These are phyloP conservation scores for Saccharomyces hybrid DNA, from an alignment of 1,139 yeast species.

Conservation along the genomic window DNA sequence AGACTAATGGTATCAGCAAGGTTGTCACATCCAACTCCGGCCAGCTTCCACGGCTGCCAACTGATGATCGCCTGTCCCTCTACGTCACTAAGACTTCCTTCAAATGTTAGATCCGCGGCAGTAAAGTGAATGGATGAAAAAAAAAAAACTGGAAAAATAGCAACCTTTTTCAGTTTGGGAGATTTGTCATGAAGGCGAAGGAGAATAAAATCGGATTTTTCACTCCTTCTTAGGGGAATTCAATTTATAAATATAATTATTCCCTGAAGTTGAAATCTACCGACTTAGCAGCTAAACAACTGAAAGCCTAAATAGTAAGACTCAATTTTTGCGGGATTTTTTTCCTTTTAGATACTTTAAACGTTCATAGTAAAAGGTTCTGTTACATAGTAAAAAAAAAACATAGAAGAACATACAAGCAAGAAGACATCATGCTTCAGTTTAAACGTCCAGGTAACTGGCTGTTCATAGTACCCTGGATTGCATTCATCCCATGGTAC, in stretches of 20 bases:
- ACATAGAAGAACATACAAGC: not conserved
- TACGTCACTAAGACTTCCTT: not conserved
- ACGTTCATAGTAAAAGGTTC: not conserved
- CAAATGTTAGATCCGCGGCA: not conserved
- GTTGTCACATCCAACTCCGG: not conserved
- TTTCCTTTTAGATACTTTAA: not conserved
- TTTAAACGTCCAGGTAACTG: slow-evolving; percentile 29
- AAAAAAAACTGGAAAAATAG: not conserved
- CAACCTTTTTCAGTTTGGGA: not conserved
- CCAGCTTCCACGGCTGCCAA: not conserved
- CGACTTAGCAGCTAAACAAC: not conserved
- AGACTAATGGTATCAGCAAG: not conserved
- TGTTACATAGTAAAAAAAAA: not conserved
- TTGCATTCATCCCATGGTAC: slow-evolving; percentile 58
- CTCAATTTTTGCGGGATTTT: not conserved
- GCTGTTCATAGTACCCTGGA: slow-evolving; percentile 46
- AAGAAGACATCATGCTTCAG: not conserved
- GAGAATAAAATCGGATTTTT: not conserved
- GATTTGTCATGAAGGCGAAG: not conserved
- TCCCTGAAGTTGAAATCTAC: not conserved
- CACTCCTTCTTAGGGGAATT: not conserved
- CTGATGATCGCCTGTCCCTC: not conserved
- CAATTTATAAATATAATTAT: not conserved
- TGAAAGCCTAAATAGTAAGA: not conserved
- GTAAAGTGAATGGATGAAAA: not conserved